Percentiles rank a stretch among this genome's conserved stretches.
These are phyloP conservation scores for Choiromyces venosus DNA, from an alignment of 495 filamentous ascomycete genomes.

Conservation along the genomic window DNA sequence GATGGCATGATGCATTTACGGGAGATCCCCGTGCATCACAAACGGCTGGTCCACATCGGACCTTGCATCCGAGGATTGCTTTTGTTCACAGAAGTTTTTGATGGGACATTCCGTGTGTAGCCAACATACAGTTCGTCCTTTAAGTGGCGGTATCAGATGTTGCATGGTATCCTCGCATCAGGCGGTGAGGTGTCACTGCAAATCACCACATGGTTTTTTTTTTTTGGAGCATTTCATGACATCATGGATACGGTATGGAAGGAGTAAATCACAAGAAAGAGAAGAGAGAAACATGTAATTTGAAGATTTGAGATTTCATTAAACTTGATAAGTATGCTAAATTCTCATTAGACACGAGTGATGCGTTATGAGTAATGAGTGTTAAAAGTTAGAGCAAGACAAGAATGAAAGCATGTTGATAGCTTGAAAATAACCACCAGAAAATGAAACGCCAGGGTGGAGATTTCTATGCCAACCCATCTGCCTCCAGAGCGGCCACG, in stretches of 20 bases:
- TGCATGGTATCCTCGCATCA: not conserved
- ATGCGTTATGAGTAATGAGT: not conserved
- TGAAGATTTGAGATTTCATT: not conserved
- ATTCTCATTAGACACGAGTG: not conserved
- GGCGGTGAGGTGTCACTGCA: too few relatives aligned
- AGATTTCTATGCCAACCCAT: constrained; percentile 19
- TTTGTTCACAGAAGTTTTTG: not conserved
- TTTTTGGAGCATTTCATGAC: not conserved
- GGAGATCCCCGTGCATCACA: not conserved
- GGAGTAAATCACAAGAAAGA: not conserved
- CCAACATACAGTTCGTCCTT: not conserved
- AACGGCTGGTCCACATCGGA: not conserved
- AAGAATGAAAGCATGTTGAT: not conserved
- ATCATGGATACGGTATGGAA: not conserved
- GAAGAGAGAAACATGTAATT: not conserved
- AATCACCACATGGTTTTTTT: not conserved
- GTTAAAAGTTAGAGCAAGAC: not conserved
- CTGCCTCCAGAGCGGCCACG: constrained; percentile 22
- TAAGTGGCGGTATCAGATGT: not conserved
- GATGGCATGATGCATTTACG: not conserved
- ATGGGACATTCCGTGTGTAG: not conserved
- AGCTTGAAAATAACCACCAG: not conserved
- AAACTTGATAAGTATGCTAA: not conserved
- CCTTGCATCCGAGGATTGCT: not conserved
- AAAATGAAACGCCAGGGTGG: not conserved